phyloP scores from a whole-genome alignment of 2,329 filamentous ascomycete genomes.

The Colletotrichum abscissum region DNA sequence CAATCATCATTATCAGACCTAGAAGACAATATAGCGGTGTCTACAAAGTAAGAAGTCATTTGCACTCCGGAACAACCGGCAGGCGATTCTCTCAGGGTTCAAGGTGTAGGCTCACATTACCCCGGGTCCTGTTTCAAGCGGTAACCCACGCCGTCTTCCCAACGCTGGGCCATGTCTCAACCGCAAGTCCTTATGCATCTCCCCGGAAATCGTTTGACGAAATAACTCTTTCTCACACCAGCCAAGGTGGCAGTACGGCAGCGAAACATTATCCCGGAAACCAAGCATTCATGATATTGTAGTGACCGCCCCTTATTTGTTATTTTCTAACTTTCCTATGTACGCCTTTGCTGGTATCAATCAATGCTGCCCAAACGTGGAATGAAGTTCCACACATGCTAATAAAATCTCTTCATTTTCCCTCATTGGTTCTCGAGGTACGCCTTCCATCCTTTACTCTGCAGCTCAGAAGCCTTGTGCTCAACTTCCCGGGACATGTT shows the following conservation, averaged over 20 bases:
- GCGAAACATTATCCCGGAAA: not conserved
- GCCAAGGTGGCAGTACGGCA: not conserved
- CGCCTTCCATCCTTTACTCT: constrained; percentile 65
- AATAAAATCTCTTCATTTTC: not conserved
- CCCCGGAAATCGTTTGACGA: not conserved
- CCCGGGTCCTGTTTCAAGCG: not conserved
- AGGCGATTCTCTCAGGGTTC: not conserved
- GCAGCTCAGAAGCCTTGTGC: constrained; percentile 68
- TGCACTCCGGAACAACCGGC: not conserved
- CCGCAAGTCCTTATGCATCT: not conserved
- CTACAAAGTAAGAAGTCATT: not conserved
- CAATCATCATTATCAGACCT: too few relatives aligned
- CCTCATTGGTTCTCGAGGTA: constrained; percentile 57
- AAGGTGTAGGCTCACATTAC: not conserved
- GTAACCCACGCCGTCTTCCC: not conserved
- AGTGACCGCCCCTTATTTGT: not conserved
- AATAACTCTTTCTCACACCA: not conserved
- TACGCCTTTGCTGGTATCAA: constrained; percentile 33
- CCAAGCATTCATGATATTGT: not conserved
- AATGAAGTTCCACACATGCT: constrained; percentile 13
- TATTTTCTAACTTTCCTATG: constrained; percentile 8
- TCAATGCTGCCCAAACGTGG: constrained; percentile 23
- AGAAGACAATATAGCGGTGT: too few relatives aligned
- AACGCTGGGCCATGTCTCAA: not conserved
- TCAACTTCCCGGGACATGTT: constrained; percentile 73